phyloP scores from a whole-genome alignment of 495 filamentous ascomycete species.

The Aspergillus taichungensis region DNA sequence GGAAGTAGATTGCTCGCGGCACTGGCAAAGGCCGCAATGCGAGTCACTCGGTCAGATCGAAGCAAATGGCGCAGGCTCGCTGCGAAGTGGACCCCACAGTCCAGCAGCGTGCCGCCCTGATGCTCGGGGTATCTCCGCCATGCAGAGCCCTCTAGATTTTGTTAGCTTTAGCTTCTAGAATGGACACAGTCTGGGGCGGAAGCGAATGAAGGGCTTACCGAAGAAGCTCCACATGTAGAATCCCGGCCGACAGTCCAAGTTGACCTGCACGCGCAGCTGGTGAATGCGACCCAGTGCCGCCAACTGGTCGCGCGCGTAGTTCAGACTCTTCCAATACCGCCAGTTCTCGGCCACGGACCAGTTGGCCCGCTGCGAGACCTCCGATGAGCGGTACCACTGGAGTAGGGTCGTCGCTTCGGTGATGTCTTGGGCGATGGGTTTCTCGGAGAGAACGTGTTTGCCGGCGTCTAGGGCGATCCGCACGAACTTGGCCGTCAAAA shows the following conservation, averaged over 20 bases:
- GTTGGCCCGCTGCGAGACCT: neutral
- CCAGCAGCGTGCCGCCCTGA: slow-evolving; percentile 62
- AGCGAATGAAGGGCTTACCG: neutral
- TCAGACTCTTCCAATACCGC: slow-evolving; percentile 47
- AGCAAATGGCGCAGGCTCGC: slow-evolving; percentile 49
- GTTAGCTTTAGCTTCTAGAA: neutral
- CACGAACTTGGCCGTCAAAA: slow-evolving; percentile 8
- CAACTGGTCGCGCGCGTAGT: slow-evolving; percentile 42
- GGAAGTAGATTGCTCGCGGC: slow-evolving; percentile 48
- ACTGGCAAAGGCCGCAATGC: slow-evolving; percentile 42
- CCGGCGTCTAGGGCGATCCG: slow-evolving; percentile 43
- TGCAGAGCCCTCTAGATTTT: slow-evolving; percentile 1
- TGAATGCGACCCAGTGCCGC: slow-evolving; percentile 49
- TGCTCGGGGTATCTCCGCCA: slow-evolving; percentile 59
- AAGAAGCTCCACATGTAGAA: neutral
- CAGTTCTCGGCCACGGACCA: slow-evolving; percentile 63
- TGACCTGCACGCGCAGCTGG: slow-evolving; percentile 45
- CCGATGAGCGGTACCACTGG: slow-evolving; percentile 39
- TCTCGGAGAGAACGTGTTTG: slow-evolving; percentile 68
- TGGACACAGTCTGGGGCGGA: neutral
- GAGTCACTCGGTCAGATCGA: slow-evolving; percentile 32
- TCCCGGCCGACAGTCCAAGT: slow-evolving; percentile 40
- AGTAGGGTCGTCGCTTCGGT: slow-evolving; percentile 46
- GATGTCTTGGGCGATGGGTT: slow-evolving; percentile 56
- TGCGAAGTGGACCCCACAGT: slow-evolving; percentile 59